A percentile compares a stretch with the other conserved stretches of the same genome.
Conservation (phyloP, 768 basidiomycete genomes). For the Phaeotremella fagi region DNA sequence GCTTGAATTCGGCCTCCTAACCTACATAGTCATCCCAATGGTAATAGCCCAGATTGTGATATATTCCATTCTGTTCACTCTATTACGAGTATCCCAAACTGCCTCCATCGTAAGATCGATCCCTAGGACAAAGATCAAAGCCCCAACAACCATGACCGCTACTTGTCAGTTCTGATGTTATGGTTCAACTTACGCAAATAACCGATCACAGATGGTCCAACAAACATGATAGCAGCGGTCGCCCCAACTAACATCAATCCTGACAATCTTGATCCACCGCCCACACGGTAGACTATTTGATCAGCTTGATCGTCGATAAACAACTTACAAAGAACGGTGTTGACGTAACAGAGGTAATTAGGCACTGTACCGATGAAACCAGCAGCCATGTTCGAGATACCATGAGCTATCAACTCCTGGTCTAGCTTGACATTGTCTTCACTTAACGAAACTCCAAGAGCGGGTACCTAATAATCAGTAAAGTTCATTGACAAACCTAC, state of each 20-base stretch:
- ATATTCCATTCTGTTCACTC: constrained; percentile 66
- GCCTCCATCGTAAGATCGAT: constrained; percentile 94
- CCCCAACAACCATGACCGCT: constrained; percentile 88
- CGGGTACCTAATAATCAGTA: constrained; percentile 68
- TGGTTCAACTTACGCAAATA: constrained; percentile 67
- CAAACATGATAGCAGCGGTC: constrained; percentile 64
- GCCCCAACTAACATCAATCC: constrained; percentile 78
- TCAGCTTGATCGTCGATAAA: not conserved
- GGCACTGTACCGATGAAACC: constrained; percentile 76
- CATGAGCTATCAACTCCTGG: constrained; percentile 86
- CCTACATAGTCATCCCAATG: constrained; percentile 70
- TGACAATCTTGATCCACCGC: constrained; percentile 75
- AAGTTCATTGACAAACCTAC: constrained; percentile 14
- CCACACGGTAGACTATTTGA: constrained; percentile 77
- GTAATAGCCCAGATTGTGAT: constrained; percentile 51
- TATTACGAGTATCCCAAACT: constrained; percentile 87
- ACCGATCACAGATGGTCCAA: constrained; percentile 85
- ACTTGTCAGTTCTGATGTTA: not conserved
- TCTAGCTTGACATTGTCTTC: constrained; percentile 82
- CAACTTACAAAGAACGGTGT: constrained; percentile 48
- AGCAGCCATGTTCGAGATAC: constrained; percentile 79
- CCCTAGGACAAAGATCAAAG: constrained; percentile 89
- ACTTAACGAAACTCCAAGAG: constrained; percentile 82
- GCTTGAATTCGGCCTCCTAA: too few species aligned
- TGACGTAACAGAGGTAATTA: constrained; percentile 69